Evolutionary conservation across 2,329 filamentous ascomycete genomes (phyloP).

Genomic region (Diplodia corticola): DNA sequence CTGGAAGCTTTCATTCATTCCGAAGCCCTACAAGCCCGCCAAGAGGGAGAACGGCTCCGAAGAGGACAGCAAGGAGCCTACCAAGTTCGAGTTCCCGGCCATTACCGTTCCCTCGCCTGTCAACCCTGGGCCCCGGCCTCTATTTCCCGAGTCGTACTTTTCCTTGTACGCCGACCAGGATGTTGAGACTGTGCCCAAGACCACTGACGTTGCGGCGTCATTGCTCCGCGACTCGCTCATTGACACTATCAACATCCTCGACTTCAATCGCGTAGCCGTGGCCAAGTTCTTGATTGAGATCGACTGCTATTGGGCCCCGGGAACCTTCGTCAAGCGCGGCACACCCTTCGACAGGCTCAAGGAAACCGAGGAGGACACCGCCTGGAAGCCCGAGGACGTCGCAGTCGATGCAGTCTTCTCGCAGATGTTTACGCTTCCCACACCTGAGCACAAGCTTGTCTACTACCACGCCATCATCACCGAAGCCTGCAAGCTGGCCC

Average conservation of each 20-base stretch:
- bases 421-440: slow-evolving; percentile 84
- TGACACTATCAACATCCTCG: slow-evolving; percentile 90
- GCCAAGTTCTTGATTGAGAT: slow-evolving; percentile 91
- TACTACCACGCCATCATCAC: slow-evolving; percentile 96
- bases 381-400: slow-evolving; percentile 97
- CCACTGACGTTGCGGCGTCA: slow-evolving; percentile 73
- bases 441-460: slow-evolving; percentile 87
- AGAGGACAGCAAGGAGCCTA: slow-evolving; percentile 49
- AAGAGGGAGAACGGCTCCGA: slow-evolving; percentile 61
- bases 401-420: slow-evolving; percentile 97
- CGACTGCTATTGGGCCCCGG: slow-evolving; percentile 88
- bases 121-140: slow-evolving; percentile 68
- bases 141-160: slow-evolving; percentile 92
- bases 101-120: slow-evolving; percentile 76
- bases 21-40: slow-evolving; percentile 53
- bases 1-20: slow-evolving; percentile 71
- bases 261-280: slow-evolving; percentile 86
- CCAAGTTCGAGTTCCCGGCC: slow-evolving; percentile 74
- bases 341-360: slow-evolving; percentile 89
- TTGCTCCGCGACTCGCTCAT: slow-evolving; percentile 81
- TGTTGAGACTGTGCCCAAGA: slow-evolving; percentile 81
- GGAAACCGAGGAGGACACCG: slow-evolving; percentile 66
- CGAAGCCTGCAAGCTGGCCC: slow-evolving; percentile 92
- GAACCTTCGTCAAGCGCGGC: slow-evolving; percentile 89
- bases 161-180: slow-evolving; percentile 90